Evolutionary conservation across 306 rosid species (phyloP).

Genomic region (Rubus idaeus): DNA sequence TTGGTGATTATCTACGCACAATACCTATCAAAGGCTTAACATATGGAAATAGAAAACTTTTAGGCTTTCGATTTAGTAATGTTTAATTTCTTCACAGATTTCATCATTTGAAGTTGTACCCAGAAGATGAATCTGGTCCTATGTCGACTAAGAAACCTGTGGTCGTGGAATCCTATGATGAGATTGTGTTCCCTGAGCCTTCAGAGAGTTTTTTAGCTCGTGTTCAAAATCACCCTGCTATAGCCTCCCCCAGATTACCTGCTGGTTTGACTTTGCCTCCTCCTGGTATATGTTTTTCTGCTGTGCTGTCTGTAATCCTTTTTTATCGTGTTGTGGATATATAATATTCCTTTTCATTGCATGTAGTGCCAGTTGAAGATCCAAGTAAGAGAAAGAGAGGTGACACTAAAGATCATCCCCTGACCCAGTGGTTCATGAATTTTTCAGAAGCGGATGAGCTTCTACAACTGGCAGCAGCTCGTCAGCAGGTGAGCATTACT

Average conservation of each 20-base stretch:
- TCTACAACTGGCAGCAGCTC: slow-evolving; percentile 80
- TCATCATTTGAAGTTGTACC: slow-evolving; percentile 84
- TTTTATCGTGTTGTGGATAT: slow-evolving; percentile 20
- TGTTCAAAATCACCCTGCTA: slow-evolving; percentile 55
- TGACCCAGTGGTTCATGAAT: slow-evolving; percentile 66
- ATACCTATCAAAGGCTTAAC: slow-evolving; percentile 7
- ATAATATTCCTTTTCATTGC: slow-evolving; percentile 2
- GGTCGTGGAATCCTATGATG: slow-evolving; percentile 67
- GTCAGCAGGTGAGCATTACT: slow-evolving; percentile 56
- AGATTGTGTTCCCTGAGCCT: slow-evolving; percentile 73
- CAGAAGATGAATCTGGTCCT: slow-evolving; percentile 73
- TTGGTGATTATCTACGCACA: background rate
- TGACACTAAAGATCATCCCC: slow-evolving; percentile 67
- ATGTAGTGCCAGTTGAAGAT: slow-evolving; percentile 65
- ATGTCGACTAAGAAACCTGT: slow-evolving; percentile 78
- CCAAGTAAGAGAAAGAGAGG: slow-evolving; percentile 63
- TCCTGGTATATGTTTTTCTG: slow-evolving; percentile 46
- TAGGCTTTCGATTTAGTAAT: slow-evolving; percentile 42
- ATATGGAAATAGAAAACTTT: slow-evolving; percentile 27
- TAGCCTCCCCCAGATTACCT: slow-evolving; percentile 59
- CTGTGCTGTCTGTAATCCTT: slow-evolving; percentile 13
- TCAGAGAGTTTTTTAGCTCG: slow-evolving; percentile 66
- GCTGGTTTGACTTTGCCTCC: slow-evolving; percentile 58
- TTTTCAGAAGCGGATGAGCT: slow-evolving; percentile 89
- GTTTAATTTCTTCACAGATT: slow-evolving; percentile 55